Percentiles rank a stretch among this genome's conserved stretches.
These are phyloP conservation scores for Kwoniella dejecticola DNA, from an alignment of 768 basidiomycete species.

Conservation along the genomic window DNA sequence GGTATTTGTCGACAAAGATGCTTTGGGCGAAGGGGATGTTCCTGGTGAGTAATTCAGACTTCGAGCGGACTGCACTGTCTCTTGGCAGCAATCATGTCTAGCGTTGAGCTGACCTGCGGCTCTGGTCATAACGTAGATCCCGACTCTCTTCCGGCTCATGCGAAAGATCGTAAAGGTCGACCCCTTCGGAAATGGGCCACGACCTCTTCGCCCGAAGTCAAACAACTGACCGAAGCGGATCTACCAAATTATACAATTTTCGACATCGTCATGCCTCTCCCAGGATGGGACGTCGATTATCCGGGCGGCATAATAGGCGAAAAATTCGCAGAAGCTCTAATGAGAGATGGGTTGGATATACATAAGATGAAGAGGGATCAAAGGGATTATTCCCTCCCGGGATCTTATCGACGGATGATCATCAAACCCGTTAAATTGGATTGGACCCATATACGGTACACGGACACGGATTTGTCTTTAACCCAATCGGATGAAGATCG, in stretches of 20 bases:
- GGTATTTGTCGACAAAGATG: conserved; percentile 66
- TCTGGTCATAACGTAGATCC: too few relatives aligned
- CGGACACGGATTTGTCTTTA: conserved; percentile 86
- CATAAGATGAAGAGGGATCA: conserved; percentile 81
- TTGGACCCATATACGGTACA: conserved; percentile 83
- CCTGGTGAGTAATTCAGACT: conserved; percentile 5
- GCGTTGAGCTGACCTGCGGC: too few relatives aligned
- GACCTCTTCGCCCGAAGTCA: conserved; percentile 62
- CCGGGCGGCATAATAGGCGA: conserved; percentile 87
- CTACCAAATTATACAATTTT: conserved; percentile 77
- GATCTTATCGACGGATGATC: conserved; percentile 89
- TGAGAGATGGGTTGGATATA: conserved; percentile 83
- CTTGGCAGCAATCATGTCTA: too few relatives aligned
- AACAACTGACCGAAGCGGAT: conserved; percentile 75
- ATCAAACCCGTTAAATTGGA: conserved; percentile 79
- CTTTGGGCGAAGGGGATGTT: conserved; percentile 49
- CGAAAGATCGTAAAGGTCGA: conserved; percentile 23
- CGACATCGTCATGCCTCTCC: conserved; percentile 96
- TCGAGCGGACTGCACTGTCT: too few relatives aligned
- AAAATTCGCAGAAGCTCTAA: conserved; percentile 76
- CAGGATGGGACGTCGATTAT: conserved; percentile 90
- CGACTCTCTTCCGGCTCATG: conserved; percentile 16
- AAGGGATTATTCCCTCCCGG: conserved; percentile 89
- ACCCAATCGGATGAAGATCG: conserved; percentile 95
- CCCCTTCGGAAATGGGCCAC: conserved; percentile 45